Evolutionary conservation across 1,139 yeast genomes (phyloP).

Genomic region (Yamadazyma atmosphaerica): DNA sequence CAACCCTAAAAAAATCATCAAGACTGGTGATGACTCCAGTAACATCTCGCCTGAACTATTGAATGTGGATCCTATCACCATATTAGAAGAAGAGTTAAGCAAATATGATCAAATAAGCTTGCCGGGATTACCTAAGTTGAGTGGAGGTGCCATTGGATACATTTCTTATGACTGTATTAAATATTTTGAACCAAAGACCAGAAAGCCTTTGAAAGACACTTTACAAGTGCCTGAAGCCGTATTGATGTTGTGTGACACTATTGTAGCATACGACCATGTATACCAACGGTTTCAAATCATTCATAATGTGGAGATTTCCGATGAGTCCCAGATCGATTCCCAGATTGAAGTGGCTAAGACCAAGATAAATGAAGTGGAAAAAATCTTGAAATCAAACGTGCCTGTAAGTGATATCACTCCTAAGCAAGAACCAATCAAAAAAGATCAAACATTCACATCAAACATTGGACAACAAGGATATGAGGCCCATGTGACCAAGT

Average conservation of each 20-base stretch:
- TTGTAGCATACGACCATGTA: slow-evolving; percentile 91
- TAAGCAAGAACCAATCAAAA: slow-evolving; percentile 68
- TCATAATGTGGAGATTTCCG: slow-evolving; percentile 63
- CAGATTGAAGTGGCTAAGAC: slow-evolving; percentile 57
- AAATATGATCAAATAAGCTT: slow-evolving; percentile 66
- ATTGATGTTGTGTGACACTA: slow-evolving; percentile 85
- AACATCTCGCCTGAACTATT: slow-evolving; percentile 34
- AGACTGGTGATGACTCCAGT: slow-evolving; percentile 60
- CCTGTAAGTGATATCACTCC: slow-evolving; percentile 36
- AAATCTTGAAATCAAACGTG: slow-evolving; percentile 43
- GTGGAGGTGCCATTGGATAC: slow-evolving; percentile 97
- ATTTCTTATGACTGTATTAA: slow-evolving; percentile 94
- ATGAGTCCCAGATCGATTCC: slow-evolving; percentile 38
- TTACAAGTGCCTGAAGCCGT: slow-evolving; percentile 87
- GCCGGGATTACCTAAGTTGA: slow-evolving; percentile 79
- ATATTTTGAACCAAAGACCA: slow-evolving; percentile 91
- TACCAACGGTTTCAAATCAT: slow-evolving; percentile 90
- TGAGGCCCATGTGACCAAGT: slow-evolving; percentile 70
- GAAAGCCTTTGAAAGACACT: slow-evolving; percentile 71
- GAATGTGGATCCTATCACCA: slow-evolving; percentile 71
- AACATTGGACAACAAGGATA: slow-evolving; percentile 94
- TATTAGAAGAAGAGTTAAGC: slow-evolving; percentile 72
- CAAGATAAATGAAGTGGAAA: slow-evolving; percentile 59
- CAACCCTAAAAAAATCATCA: slow-evolving; percentile 75
- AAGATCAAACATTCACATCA: slow-evolving; percentile 68